These are phyloP conservation scores for Tripterygium wilfordii DNA, from an alignment of 177 flowering plant species.

Conservation along the genomic window DNA sequence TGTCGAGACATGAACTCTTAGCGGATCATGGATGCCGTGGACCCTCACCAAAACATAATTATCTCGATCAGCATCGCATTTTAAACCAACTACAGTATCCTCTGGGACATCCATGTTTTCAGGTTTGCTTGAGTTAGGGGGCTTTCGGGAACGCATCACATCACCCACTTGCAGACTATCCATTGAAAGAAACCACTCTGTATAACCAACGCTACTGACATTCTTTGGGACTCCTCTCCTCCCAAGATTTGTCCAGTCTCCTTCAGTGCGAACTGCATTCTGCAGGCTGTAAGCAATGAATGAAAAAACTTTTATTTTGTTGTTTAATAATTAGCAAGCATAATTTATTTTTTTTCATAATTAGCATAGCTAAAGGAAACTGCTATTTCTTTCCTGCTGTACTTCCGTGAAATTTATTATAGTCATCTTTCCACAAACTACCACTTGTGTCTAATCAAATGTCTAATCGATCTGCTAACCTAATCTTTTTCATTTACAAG, in stretches of 20 bases:
- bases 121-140: constrained; percentile 50
- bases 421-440: no score
- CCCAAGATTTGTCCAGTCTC: constrained; percentile 33
- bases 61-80: constrained; percentile 37
- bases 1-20: constrained; percentile 52
- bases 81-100: constrained; percentile 75
- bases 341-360: no score
- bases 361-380: no score
- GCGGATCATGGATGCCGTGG: constrained; percentile 81
- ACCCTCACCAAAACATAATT: constrained; percentile 70
- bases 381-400: no score
- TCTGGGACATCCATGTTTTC: constrained; percentile 79
- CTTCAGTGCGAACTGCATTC: constrained; percentile 38
- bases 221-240: constrained; percentile 27
- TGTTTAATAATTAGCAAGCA: no score
- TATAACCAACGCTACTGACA: constrained; percentile 34
- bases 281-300: constrained; percentile 50
- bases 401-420: no score
- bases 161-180: constrained; percentile 81
- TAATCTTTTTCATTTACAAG: no score
- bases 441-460: no score
- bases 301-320: no score
- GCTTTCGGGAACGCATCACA: constrained; percentile 74
- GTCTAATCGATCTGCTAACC: no score
- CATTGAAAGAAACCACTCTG: constrained; percentile 75